Evolutionary conservation across 495 filamentous ascomycete species (phyloP).

Genomic region (Acidiella bohemica): DNA sequence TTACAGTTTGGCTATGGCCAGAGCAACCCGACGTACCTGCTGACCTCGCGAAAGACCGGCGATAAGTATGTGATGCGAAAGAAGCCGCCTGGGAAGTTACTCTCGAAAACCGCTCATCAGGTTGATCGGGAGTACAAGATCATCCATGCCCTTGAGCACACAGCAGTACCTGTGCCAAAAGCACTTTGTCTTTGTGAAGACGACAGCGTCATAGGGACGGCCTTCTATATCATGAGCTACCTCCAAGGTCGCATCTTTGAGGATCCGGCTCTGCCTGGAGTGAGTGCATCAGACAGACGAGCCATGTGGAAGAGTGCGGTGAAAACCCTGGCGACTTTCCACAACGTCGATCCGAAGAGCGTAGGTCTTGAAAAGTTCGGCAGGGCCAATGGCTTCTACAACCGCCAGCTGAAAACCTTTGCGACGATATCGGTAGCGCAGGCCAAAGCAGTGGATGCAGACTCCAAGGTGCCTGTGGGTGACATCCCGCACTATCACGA

Average conservation of each 20-base stretch:
- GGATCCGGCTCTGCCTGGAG: slow-evolving; percentile 67
- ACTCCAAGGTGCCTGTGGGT: slow-evolving; percentile 62
- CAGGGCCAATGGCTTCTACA: slow-evolving; percentile 65
- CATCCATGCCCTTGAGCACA: slow-evolving; percentile 62
- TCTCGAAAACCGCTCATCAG: slow-evolving; percentile 86
- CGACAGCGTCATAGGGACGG: slow-evolving; percentile 59
- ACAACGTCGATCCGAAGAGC: slow-evolving; percentile 52
- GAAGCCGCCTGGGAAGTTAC: slow-evolving; percentile 82
- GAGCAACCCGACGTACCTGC: slow-evolving; percentile 90
- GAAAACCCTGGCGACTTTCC: slow-evolving; percentile 71
- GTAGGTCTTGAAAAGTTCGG: slow-evolving; percentile 63
- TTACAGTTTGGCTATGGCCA: slow-evolving; percentile 86
- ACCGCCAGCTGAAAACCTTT: slow-evolving; percentile 74
- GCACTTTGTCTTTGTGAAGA: slow-evolving; percentile 82
- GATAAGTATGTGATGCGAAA: slow-evolving; percentile 75
- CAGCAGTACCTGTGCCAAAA: slow-evolving; percentile 76
- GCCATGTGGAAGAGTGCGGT: slow-evolving; percentile 81
- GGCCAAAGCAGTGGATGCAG: slow-evolving; percentile 57
- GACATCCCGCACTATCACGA: slow-evolving; percentile 69
- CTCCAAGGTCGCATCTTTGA: slow-evolving; percentile 85
- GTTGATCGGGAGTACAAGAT: slow-evolving; percentile 92
- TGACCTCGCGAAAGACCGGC: slow-evolving; percentile 50
- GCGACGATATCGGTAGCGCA: slow-evolving; percentile 63
- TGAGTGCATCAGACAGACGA: slow-evolving; percentile 52
- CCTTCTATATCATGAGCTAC: slow-evolving; percentile 95